Conservation (phyloP, 23 red algal species). For the Chondrus crispus region DNA sequence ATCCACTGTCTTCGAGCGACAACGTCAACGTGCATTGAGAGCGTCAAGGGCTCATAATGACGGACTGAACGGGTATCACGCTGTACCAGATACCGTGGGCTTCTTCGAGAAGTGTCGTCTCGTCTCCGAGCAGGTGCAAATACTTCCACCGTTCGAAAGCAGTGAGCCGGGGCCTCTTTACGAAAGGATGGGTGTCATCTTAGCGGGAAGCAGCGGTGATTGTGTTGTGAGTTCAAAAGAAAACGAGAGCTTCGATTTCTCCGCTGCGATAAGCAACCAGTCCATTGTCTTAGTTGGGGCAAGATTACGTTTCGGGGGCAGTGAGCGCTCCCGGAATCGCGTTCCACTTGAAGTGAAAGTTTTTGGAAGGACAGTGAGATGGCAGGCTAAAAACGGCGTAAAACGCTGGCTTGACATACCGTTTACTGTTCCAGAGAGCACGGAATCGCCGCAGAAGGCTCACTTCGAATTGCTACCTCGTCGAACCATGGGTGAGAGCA, state of each 20-base stretch:
- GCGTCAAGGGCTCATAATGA: neutral
- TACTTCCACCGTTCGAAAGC: neutral
- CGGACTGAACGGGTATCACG: neutral
- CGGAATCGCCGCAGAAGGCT: slow-evolving; percentile 36
- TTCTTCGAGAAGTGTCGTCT: slow-evolving; percentile 58
- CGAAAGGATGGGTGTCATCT: slow-evolving; percentile 28
- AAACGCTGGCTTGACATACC: slow-evolving; percentile 64
- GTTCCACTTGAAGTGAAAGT: slow-evolving; percentile 54
- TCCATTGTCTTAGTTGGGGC: slow-evolving; percentile 53
- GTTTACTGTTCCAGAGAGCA: slow-evolving; percentile 51
- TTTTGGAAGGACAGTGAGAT: slow-evolving; percentile 9
- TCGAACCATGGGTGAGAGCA: neutral
- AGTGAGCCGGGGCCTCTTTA: neutral
- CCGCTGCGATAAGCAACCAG: slow-evolving; percentile 14
- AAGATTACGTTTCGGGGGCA: slow-evolving; percentile 51
- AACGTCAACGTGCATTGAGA: neutral
- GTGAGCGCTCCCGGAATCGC: slow-evolving; percentile 32
- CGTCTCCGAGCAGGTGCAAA: slow-evolving; percentile 21
- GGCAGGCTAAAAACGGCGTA: slow-evolving; percentile 40
- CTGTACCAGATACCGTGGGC: slow-evolving; percentile 25
- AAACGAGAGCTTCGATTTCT: slow-evolving; percentile 33
- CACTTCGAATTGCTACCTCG: slow-evolving; percentile 44
- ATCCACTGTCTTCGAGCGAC: slow-evolving; percentile 3
- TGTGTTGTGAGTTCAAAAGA: slow-evolving; percentile 37
- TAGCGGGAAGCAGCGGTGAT: slow-evolving; percentile 37